Conservation (phyloP, 352 stramenopile species). For the Phytophthora sojae region DNA sequence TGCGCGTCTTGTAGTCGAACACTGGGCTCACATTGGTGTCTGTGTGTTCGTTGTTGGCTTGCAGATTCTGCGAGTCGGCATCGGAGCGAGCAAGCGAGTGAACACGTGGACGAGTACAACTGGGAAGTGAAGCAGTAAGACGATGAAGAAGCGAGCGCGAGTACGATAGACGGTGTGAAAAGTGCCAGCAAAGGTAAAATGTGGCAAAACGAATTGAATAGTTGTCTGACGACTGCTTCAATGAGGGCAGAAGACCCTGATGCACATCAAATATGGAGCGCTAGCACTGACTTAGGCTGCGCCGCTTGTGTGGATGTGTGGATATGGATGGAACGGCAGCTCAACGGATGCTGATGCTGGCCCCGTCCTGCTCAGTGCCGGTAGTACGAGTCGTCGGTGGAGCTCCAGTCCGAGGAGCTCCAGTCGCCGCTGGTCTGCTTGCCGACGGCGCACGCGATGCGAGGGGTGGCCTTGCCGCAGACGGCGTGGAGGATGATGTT, state of each 20-base stretch:
- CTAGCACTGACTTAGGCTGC: constrained; percentile 6
- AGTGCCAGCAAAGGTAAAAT: constrained; percentile 21
- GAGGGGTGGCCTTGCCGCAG: constrained; percentile 45
- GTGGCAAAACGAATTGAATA: constrained; percentile 27
- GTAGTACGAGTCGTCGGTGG: constrained; percentile 16
- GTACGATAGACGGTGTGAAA: constrained; percentile 11
- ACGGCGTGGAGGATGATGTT: constrained; percentile 63
- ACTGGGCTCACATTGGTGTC: constrained; percentile 7
- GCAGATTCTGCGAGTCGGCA: constrained; percentile 10
- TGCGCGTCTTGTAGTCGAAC: constrained; percentile 3
- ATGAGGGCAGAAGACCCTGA: background rate
- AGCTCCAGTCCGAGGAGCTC: constrained; percentile 22
- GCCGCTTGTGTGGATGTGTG: background rate
- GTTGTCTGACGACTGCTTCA: constrained; percentile 19
- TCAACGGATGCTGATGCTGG: background rate
- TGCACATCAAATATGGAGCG: constrained; percentile 27
- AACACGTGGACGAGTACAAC: background rate
- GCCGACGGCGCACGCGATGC: constrained; percentile 53
- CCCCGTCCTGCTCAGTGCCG: constrained; percentile 1
- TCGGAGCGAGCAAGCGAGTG: background rate
- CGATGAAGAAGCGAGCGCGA: background rate
- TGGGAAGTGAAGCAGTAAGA: background rate
- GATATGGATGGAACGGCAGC: constrained; percentile 8
- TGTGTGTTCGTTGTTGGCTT: constrained; percentile 17
- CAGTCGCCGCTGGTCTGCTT: constrained; percentile 23